Percentiles rank a stretch among this genome's conserved stretches.
These are phyloP conservation scores for Beta macrorhiza DNA, from an alignment of 179 eudicot genomes.

Conservation along the genomic window DNA sequence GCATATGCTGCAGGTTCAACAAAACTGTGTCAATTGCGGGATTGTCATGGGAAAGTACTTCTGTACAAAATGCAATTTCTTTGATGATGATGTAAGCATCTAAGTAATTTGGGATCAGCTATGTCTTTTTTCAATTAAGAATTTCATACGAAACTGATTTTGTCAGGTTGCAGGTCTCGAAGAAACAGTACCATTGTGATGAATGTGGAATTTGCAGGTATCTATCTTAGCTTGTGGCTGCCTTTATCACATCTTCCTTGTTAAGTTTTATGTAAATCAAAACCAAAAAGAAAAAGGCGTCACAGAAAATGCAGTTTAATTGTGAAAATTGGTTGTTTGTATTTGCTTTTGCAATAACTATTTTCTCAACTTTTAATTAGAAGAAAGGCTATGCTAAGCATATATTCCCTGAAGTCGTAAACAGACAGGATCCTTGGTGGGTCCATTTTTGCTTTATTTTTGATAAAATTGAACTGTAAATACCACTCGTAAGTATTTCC, in stretches of 20 bases:
- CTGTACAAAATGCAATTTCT: constrained; percentile 66
- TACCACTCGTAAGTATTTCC: background rate
- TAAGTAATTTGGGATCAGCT: background rate
- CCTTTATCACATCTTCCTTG: background rate
- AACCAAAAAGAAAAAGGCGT: background rate
- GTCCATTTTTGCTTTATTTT: too few relatives aligned
- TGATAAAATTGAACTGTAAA: background rate
- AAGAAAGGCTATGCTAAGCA: background rate
- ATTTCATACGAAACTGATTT: background rate
- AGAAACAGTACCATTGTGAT: constrained; percentile 74
- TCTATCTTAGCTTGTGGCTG: background rate
- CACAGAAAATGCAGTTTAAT: background rate
- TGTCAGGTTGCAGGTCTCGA: constrained; percentile 45
- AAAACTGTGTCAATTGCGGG: constrained; percentile 54
- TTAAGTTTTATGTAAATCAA: background rate
- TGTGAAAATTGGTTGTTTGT: background rate
- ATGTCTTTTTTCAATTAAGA: background rate
- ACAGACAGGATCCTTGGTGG: background rate
- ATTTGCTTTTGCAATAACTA: background rate
- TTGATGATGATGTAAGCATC: constrained; percentile 74
- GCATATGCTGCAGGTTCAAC: constrained; percentile 45
- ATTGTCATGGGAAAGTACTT: constrained; percentile 68
- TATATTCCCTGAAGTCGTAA: background rate
- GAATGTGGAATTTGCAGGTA: constrained; percentile 85
- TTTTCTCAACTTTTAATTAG: background rate